Evolutionary conservation across 1,284 basidiomycete species (phyloP).

Genomic region (Paramarasmius palmivorus): DNA sequence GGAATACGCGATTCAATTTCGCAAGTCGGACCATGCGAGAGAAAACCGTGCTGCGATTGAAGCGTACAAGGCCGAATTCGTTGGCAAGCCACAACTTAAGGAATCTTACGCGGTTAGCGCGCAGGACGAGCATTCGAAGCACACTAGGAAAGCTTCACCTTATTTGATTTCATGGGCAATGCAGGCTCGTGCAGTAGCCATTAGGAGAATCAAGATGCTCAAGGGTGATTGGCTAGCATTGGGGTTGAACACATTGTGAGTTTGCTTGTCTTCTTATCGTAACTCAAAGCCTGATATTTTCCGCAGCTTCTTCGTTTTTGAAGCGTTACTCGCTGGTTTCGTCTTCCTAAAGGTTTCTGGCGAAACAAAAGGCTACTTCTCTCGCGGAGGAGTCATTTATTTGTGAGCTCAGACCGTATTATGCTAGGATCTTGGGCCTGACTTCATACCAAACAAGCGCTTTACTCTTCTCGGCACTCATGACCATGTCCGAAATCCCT

Average conservation of each 20-base stretch:
- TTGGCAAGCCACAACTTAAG: slow-evolving; percentile 35
- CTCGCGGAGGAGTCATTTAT: slow-evolving; percentile 77
- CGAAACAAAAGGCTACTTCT: slow-evolving; percentile 71
- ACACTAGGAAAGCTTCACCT: slow-evolving; percentile 34
- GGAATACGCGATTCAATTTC: slow-evolving; percentile 60
- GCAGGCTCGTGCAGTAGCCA: slow-evolving; percentile 68
- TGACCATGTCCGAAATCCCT: slow-evolving; percentile 74
- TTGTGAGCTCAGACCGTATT: slow-evolving; percentile 44
- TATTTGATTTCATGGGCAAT: slow-evolving; percentile 53
- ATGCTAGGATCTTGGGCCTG: neutral
- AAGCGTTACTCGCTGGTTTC: slow-evolving; percentile 76
- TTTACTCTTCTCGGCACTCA: slow-evolving; percentile 53
- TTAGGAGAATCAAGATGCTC: slow-evolving; percentile 67
- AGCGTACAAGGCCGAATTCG: slow-evolving; percentile 39
- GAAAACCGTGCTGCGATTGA: slow-evolving; percentile 47
- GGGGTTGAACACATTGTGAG: slow-evolving; percentile 31
- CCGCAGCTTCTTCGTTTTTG: slow-evolving; percentile 44
- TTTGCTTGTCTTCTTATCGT: neutral
- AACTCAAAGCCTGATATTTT: slow-evolving; percentile 23
- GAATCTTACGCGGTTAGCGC: slow-evolving; percentile 50
- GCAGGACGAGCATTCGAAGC: slow-evolving; percentile 49
- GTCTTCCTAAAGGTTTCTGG: slow-evolving; percentile 69
- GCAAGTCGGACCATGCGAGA: slow-evolving; percentile 35
- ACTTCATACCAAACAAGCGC: slow-evolving; percentile 31
- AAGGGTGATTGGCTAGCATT: slow-evolving; percentile 51